Base-by-base conservation (phyloP, 1,284 basidiomycete genomes). In the Papiliotrema fonsecae region DNA sequence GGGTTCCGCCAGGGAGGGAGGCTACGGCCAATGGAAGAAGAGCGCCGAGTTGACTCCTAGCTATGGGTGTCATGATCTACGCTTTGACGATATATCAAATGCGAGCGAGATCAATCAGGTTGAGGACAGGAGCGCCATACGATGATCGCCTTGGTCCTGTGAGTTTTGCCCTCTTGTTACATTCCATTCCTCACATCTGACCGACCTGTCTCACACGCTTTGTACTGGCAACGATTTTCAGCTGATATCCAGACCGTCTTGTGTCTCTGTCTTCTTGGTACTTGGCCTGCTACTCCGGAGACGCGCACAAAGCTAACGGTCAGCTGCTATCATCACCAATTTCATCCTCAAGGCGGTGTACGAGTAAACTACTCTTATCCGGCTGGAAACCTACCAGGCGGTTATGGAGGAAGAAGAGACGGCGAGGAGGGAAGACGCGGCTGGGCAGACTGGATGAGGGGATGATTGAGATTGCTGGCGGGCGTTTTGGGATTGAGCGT, bases 31-130 rank as follows among this genome's bases (percentile, higher is more conserved):
- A n/a, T n/a, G n/a, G n/a, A n/a, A n/a, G n/a, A 42, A 51, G 49
- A 45, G 19, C 27, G 16, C 18, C 9, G 4, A 19, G 31, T 42
- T 43, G 32, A 45, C 27, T 22, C 38, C 4, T 63, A 94, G 93
- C 94, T 35, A 89, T 97, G 83, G 88, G 83, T 13, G 91, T 97
- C 58, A 97, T 97, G 94, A 72, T 91, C 27, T 97, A 97, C 72
- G 94, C 96, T 1, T 76, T 98, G 18, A 86, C 87, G 60, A 91
- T 91, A 37, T 97, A 93, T 72, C 93, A 97, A 73, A 93, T 92
- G 88, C 84, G 94, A 61, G 96, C 94, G 14, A 80, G 83, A 26
- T 90, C 92, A 21, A 99, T 99, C 67, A 83, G 93, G 44, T 81
- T 84, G 50, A 87, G 93, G 40, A 90, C 92, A 13, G 83, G 87